Percentiles rank a stretch among this genome's conserved stretches.
These are phyloP conservation scores for Aspergillus spinulosporus DNA, from an alignment of 2,329 filamentous ascomycete species.

Conservation along the genomic window DNA sequence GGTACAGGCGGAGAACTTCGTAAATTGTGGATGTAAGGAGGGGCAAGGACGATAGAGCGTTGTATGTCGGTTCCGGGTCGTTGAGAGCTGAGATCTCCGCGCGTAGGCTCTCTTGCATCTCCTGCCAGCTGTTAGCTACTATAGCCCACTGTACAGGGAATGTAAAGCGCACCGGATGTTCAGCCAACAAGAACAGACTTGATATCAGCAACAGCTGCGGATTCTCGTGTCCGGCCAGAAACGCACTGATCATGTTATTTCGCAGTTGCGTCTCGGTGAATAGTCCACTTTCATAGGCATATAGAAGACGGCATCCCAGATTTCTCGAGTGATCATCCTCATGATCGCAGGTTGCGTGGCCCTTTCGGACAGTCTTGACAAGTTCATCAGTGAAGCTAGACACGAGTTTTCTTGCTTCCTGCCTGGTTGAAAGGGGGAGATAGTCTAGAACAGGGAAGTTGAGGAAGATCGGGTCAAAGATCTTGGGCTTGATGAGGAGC, in stretches of 20 bases:
- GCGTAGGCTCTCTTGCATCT: not conserved
- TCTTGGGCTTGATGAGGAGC: conserved; percentile 29
- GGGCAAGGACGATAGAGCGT: conserved; percentile 27
- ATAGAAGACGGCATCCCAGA: conserved; percentile 4
- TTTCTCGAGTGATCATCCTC: not conserved
- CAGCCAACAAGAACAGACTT: conserved; percentile 35
- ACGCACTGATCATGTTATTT: conserved; percentile 39
- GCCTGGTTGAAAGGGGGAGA: conserved; percentile 27
- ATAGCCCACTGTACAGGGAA: not conserved
- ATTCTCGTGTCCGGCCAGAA: conserved; percentile 44
- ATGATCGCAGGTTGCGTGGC: not conserved
- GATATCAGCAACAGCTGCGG: conserved; percentile 37
- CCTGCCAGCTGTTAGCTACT: not conserved
- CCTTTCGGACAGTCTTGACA: not conserved
- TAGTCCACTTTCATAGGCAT: conserved; percentile 18
- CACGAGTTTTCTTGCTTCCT: conserved; percentile 28
- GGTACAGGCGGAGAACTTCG: conserved; percentile 48
- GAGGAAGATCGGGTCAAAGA: conserved; percentile 38
- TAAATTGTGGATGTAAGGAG: conserved; percentile 45
- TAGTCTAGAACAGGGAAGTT: conserved; percentile 38
- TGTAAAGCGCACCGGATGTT: conserved; percentile 19
- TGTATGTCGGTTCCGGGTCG: too few relatives aligned
- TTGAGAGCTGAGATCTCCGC: not conserved
- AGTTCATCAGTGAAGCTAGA: not conserved
- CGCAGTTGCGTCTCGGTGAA: conserved; percentile 37